Evolutionary conservation across 2,329 filamentous ascomycete species (phyloP).

Genomic region (Triangularia setosa): DNA sequence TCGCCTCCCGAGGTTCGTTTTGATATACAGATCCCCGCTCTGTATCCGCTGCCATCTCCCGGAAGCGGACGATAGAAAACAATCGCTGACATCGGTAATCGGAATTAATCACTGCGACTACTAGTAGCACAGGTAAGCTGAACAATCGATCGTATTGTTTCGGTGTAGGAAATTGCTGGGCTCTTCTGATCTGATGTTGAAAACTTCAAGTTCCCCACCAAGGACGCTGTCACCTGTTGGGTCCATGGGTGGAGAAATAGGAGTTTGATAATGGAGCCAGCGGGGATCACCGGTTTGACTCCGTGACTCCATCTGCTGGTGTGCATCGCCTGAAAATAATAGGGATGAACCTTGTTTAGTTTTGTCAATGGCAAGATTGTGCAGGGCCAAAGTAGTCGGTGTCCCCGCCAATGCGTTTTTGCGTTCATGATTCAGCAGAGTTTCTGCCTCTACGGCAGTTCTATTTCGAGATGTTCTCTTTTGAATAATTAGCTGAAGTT

Average conservation of each 20-base stretch:
- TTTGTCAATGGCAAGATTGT: background rate
- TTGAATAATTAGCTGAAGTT: background rate
- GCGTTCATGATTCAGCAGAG: background rate
- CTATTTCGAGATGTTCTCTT: background rate
- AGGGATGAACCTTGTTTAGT: background rate
- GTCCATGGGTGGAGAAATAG: background rate
- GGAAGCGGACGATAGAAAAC: background rate
- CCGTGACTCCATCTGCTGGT: background rate
- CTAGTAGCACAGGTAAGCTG: background rate
- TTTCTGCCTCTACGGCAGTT: background rate
- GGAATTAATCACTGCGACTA: background rate
- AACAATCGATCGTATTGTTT: background rate
- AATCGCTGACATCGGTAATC: background rate
- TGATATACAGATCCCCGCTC: background rate
- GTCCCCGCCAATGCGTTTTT: background rate
- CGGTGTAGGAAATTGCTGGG: background rate
- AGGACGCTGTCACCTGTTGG: background rate
- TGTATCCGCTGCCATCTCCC: background rate
- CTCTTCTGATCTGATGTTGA: background rate
- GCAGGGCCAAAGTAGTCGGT: background rate
- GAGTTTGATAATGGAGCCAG: background rate
- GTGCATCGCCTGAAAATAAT: background rate
- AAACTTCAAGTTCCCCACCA: background rate
- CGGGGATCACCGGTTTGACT: background rate
- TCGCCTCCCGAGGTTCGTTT: background rate